Percentiles rank a stretch among this genome's conserved stretches.
Evolutionary conservation across 2,329 filamentous ascomycete genomes (phyloP).

Genomic region (Botrytis squamosa): DNA sequence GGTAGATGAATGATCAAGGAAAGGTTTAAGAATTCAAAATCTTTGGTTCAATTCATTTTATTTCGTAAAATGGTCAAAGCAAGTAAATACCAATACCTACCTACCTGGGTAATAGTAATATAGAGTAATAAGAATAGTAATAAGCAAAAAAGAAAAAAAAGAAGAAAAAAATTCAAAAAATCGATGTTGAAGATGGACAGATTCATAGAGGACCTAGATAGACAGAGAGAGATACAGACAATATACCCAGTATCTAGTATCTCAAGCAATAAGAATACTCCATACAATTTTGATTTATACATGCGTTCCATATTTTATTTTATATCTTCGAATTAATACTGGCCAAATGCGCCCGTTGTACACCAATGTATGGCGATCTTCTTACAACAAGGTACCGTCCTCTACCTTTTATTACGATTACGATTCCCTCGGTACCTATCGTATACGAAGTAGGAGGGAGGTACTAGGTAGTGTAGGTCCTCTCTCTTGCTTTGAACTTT

Average conservation of each 20-base stretch:
- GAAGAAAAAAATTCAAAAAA: background rate
- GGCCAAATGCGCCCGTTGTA: background rate
- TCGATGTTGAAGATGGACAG: background rate
- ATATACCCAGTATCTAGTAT: background rate
- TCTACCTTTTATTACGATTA: background rate
- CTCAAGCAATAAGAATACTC: background rate
- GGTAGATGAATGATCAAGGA: background rate
- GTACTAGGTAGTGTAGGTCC: background rate
- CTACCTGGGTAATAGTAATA: background rate
- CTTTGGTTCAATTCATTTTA: background rate
- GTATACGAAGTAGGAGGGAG: background rate
- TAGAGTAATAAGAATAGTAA: background rate
- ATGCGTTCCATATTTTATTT: background rate
- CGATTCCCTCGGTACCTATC: background rate
- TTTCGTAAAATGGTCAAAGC: constrained; percentile 10
- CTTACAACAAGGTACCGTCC: background rate
- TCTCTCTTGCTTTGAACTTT: background rate
- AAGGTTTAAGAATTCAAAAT: background rate
- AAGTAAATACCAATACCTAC: background rate
- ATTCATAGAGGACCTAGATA: background rate
- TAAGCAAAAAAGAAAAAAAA: background rate
- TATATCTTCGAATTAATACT: background rate
- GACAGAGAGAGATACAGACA: background rate
- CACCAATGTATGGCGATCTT: background rate
- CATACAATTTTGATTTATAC: background rate